Evolutionary conservation across 805 yeast species (phyloP), one percentile per base, ranked within the genome.

Genomic region (Lipomyces sp.): DNA sequence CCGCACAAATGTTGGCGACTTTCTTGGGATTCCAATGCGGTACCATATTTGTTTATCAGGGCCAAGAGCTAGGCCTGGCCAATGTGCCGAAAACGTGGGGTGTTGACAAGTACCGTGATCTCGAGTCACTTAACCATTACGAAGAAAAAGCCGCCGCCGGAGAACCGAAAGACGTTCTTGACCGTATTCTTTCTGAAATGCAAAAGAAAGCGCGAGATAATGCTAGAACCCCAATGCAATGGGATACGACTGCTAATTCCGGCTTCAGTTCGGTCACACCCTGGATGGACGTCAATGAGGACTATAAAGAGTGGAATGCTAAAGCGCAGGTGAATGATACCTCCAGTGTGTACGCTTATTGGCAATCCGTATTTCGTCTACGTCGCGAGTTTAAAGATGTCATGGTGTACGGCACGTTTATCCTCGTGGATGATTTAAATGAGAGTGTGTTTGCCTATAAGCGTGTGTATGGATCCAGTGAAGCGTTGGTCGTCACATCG

Each of bases 41-140:
- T 59, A 84, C 88, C 13, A 75, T 84, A 62, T 86, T 79, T 75
- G 76, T 86, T 51, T 86, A 85, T 75, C 88, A 86, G 75, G 89
- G 88, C 60, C 89, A 86, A 74, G 89, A 86, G 71, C 77, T 86
- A 67, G 70, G 70, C 6, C 37, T 65, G 35, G 37, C 59, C 13
- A 65, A 65, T 32, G 64, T 66, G 30, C 69, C 69, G 30, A 72
- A 76, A 61, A 72, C 73, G 53, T 84, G 86, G 86, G 77, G 79
- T 29, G 76, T 84, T 62, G 78, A 77, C 24, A 85, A 84, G 72
- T 85, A 84, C 75, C 75, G 78, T 69, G 89, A 85, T 72, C 80
- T 85, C 66, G 81, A 82, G 68, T 77, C 84, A 55, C 74, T 79
- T 69, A 82, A 81, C 73, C 79, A 80, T 73, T 81, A 78, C 75